Base-by-base conservation (phyloP, 108 stramenopile species). In the Fragilariopsis cylindrus region DNA sequence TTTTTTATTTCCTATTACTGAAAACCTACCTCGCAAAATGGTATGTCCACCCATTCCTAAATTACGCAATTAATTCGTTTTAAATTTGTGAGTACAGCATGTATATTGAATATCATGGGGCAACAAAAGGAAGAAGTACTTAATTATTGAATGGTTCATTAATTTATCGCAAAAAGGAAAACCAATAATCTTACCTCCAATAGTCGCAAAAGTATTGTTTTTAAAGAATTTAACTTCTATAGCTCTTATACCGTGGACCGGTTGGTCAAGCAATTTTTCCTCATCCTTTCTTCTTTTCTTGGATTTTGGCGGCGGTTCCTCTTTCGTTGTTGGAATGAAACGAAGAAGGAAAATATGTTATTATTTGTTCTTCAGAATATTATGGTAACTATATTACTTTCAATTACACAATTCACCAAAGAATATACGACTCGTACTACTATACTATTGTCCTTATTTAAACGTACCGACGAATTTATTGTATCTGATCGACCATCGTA, bases 141-240 rank as follows among this genome's bases (percentile, higher is more conserved):
- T 30, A 2, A 30, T 30, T 30, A 30, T 30, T 30, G 30, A 30
- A 30, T 30, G 30, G 30, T 30, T 30, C 2, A 30, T 30, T 30
- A 30, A 1, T 30, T 30, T 30, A 30, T 30, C 30, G 30, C 30
- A 30, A 30, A 30, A 30, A 30, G 30, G 1, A 30, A 30, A 30
- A 30, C 30, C 30, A 30, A 30, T 30, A 30, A 30, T 30, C 30
- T 30, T 30, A 30, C 30, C 93, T n/a, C 62, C 74, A 12, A 89
- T 42, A 3, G 93, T 91, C 11, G 80, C 75, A 72, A 94, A 94
- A 0, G 93, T 94, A 45, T 90, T 90, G 74, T 94, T 94, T 16
- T 79, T 66, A 70, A 88, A 90, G 40, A 94, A 86, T 54, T 82
- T 77, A 5, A 94, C 77, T 58, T 90, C 84, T 70, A 93, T 65